Percentiles rank a stretch among this genome's conserved stretches.
These are phyloP conservation scores for Calonectria henricotiae DNA, from an alignment of 2,329 filamentous ascomycete genomes.

Conservation along the genomic window DNA sequence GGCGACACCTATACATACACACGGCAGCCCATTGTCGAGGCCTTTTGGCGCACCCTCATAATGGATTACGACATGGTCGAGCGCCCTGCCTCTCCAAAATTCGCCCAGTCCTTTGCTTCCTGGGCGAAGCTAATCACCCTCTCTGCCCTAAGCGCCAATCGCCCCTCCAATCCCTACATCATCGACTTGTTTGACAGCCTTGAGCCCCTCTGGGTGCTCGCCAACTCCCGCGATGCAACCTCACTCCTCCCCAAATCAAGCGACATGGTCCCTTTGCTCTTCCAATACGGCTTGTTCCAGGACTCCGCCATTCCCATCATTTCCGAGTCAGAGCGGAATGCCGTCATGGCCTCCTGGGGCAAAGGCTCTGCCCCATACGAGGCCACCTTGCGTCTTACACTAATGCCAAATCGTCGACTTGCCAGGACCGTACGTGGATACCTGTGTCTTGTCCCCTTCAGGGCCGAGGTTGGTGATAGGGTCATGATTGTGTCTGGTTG, in stretches of 20 bases:
- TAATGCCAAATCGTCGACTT: conserved; percentile 42
- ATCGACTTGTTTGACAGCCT: conserved; percentile 44
- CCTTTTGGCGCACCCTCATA: conserved; percentile 52
- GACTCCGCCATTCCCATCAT: conserved; percentile 33
- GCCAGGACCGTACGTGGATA: conserved; percentile 43
- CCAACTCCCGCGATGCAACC: conserved; percentile 43
- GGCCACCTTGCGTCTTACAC: conserved; percentile 36
- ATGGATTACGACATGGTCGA: conserved; percentile 46
- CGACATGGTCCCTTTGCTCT: conserved; percentile 38
- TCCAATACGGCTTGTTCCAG: conserved; percentile 37
- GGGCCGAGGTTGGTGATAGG: conserved; percentile 38
- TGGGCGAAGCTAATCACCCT: conserved; percentile 44
- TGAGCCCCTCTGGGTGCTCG: conserved; percentile 46
- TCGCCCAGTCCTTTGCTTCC: conserved; percentile 40
- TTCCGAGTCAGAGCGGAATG: conserved; percentile 31
- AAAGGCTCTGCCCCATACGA: conserved; percentile 43
- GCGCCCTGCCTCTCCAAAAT: conserved; percentile 41
- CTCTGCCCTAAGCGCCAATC: conserved; percentile 28
- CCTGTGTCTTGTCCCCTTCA: conserved; percentile 43
- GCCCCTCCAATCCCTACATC: conserved; percentile 32
- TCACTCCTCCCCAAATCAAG: conserved; percentile 42
- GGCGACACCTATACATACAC: conserved; percentile 44
- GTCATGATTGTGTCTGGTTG: conserved; percentile 46
- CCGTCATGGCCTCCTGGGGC: conserved; percentile 30
- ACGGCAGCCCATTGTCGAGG: conserved; percentile 49